These are phyloP conservation scores for Canavalia ensiformis DNA, from an alignment of 306 rosid genomes.

Conservation along the genomic window DNA sequence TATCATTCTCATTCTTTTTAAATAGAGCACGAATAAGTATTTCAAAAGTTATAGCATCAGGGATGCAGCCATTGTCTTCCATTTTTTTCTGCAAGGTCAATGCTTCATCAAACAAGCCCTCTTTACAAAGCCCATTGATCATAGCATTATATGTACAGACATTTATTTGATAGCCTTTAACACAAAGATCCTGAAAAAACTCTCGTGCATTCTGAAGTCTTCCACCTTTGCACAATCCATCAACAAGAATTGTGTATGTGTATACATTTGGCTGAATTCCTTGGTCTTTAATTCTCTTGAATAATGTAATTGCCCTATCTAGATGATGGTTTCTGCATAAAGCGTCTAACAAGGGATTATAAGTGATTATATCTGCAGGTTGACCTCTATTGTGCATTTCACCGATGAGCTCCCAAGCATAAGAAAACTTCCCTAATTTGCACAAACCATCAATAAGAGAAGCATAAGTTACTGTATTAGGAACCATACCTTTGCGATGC, in stretches of 20 bases:
- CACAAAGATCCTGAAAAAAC: not conserved
- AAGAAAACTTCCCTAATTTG: not conserved
- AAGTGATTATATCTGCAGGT: not conserved
- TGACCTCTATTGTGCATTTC: conserved; percentile 16
- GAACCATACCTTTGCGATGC: no score
- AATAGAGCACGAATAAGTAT: not conserved
- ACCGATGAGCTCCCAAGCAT: not conserved
- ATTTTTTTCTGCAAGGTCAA: no score
- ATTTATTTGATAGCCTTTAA: not conserved
- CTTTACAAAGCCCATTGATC: not conserved
- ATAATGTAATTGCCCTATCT: no score
- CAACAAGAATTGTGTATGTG: no score
- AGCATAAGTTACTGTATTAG: not conserved
- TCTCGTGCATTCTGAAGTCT: no score
- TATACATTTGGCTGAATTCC: no score
- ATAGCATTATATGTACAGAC: not conserved
- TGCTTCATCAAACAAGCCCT: no score
- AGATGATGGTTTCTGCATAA: no score
- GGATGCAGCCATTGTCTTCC: no score
- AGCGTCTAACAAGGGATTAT: no score
- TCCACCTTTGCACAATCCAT: no score
- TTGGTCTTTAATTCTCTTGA: no score
- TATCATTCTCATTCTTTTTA: not conserved
- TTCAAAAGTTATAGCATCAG: not conserved
- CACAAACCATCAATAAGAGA: conserved; percentile 35